Evolutionary conservation across 2,329 filamentous ascomycete genomes (phyloP).

Genomic region (Diaporthe sp.): DNA sequence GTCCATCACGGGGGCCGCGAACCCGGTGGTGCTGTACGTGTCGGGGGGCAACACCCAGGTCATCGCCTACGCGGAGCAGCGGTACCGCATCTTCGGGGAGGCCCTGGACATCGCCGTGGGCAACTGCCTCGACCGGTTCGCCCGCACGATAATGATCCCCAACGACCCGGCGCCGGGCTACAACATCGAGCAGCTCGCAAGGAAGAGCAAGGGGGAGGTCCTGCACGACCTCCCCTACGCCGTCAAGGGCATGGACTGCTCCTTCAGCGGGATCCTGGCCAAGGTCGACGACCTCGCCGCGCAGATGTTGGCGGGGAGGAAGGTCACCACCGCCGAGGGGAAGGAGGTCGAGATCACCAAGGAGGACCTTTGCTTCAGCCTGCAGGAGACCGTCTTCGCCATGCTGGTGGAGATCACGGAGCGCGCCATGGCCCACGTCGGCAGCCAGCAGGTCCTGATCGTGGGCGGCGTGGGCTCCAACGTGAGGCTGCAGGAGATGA

Average conservation of each 20-base stretch:
- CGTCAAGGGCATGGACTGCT: conserved; percentile 99
- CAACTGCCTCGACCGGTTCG: conserved; percentile 97
- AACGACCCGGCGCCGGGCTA: conserved; percentile 98
- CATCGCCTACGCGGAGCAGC: conserved; percentile 75
- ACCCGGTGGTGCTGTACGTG: conserved; percentile 94
- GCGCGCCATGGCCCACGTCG: conserved; percentile 97
- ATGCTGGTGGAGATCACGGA: conserved; percentile 99
- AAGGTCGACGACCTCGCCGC: conserved; percentile 84
- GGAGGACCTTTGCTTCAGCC: conserved; percentile 90
- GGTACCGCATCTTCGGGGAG: conserved; percentile 98
- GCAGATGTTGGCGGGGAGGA: conserved; percentile 66
- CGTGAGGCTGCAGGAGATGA: conserved; percentile 95
- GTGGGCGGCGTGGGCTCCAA: conserved; percentile 98
- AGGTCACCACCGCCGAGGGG: conserved; percentile 58
- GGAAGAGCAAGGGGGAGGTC: conserved; percentile 71
- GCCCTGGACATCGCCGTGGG: conserved; percentile 97
- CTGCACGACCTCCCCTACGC: conserved; percentile 93
- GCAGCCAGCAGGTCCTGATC: conserved; percentile 89
- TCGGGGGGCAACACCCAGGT: conserved; percentile 74
- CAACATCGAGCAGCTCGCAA: conserved; percentile 95
- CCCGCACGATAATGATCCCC: conserved; percentile 88
- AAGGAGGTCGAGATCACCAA: conserved; percentile 71
- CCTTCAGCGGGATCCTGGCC: conserved; percentile 92
- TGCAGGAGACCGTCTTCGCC: conserved; percentile 95
- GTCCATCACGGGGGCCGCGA: conserved; percentile 87